Percentiles rank a stretch among this genome's conserved stretches.
These are phyloP conservation scores for Misopates orontium DNA, from an alignment of 257 asterid genomes.

Conservation along the genomic window DNA sequence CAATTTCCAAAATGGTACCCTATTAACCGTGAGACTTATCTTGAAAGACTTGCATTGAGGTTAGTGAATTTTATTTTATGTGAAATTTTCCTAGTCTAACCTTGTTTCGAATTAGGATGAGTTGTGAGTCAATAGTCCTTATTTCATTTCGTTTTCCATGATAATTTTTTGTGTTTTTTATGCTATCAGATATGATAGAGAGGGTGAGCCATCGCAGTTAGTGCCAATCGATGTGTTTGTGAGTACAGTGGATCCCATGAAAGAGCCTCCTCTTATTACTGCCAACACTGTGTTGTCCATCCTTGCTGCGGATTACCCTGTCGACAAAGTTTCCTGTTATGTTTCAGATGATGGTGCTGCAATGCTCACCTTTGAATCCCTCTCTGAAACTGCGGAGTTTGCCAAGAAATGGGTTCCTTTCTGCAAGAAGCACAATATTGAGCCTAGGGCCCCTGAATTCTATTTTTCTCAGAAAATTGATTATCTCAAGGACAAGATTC, in stretches of 20 bases:
- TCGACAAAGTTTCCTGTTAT: conserved; percentile 54
- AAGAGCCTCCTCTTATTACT: conserved; percentile 52
- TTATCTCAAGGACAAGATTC: conserved; percentile 52
- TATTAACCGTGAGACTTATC: conserved; percentile 61
- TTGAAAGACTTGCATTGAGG: conserved; percentile 69
- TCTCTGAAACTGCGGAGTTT: conserved; percentile 52
- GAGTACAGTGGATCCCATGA: conserved; percentile 61
- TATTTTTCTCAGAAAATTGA: conserved; percentile 57
- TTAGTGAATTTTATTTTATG: conserved; percentile 24
- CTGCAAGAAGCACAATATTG: conserved; percentile 48
- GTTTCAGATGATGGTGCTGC: conserved; percentile 59
- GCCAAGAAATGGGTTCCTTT: conserved; percentile 55
- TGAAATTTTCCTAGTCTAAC: not conserved
- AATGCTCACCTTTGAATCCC: conserved; percentile 53
- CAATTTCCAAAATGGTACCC: conserved; percentile 81
- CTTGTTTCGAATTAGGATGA: not conserved
- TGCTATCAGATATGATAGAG: conserved; percentile 58
- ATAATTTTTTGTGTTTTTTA: not conserved
- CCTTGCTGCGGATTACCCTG: conserved; percentile 52
- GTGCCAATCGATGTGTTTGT: conserved; percentile 63
- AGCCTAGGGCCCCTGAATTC: conserved; percentile 57
- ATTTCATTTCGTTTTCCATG: not conserved
- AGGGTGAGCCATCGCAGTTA: conserved; percentile 69
- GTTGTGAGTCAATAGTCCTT: too few species aligned
- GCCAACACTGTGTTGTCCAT: conserved; percentile 56